Percentiles rank a stretch among this genome's conserved stretches.
phyloP scores from a whole-genome alignment of 2,329 filamentous ascomycete genomes.

The Phaeosphaeriaceae sp. region DNA sequence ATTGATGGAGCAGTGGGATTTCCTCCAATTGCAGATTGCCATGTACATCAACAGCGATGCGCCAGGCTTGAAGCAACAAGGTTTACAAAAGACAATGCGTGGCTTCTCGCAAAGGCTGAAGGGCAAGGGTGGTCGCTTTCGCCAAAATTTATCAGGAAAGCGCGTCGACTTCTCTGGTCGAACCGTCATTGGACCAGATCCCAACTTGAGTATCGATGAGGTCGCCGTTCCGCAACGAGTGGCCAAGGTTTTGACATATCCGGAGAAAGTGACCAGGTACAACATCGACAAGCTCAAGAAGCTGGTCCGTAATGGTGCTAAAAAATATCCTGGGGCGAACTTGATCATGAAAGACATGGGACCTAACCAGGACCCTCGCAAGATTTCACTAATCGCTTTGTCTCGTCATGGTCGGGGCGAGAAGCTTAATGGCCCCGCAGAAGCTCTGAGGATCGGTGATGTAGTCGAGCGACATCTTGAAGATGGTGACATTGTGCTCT shows the following conservation, averaged over 20 bases:
- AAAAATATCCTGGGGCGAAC: conserved; percentile 87
- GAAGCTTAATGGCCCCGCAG: conserved; percentile 73
- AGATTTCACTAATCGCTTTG: conserved; percentile 71
- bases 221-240: conserved; percentile 90
- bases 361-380: conserved; percentile 60
- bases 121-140: conserved; percentile 95
- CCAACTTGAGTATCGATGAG: conserved; percentile 90
- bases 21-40: conserved; percentile 90
- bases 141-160: conserved; percentile 96
- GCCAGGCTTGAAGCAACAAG: conserved; percentile 87
- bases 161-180: conserved; percentile 98
- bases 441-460: conserved; percentile 80
- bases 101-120: conserved; percentile 96
- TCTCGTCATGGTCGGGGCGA: conserved; percentile 55
- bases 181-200: conserved; percentile 97
- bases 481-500: conserved; percentile 93
- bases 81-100: conserved; percentile 85
- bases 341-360: conserved; percentile 71
- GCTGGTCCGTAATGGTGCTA: conserved; percentile 76
- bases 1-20: conserved; percentile 99
- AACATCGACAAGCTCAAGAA: conserved; percentile 83
- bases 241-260: conserved; percentile 96
- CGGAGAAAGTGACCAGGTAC: conserved; percentile 82
- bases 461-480: conserved; percentile 93
- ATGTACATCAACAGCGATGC: conserved; percentile 99